Conservation (phyloP, 2,329 filamentous ascomycete species). For the Cladosporium sp. region DNA sequence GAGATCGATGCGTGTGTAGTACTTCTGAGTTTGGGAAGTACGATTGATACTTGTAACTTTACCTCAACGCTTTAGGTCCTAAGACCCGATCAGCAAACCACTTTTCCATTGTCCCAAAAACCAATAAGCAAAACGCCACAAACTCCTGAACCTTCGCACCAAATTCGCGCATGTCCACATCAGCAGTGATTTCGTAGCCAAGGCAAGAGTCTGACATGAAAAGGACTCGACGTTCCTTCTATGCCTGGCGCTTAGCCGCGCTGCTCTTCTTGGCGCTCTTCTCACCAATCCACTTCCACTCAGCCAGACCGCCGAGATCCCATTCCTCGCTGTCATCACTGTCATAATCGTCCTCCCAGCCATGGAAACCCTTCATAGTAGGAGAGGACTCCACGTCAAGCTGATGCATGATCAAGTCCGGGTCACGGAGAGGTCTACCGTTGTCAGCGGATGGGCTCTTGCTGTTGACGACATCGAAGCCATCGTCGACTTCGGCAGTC, state of each 20-base stretch:
- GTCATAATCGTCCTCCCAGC: not conserved
- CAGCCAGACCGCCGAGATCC: not conserved
- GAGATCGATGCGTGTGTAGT: not conserved
- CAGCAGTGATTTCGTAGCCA: not conserved
- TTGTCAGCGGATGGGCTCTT: not conserved
- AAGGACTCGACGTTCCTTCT: not conserved
- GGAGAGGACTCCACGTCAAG: not conserved
- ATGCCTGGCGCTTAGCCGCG: not conserved
- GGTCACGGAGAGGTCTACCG: not conserved
- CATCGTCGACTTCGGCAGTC: not conserved
- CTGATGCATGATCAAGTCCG: not conserved
- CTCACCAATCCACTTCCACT: slow-evolving; percentile 5
- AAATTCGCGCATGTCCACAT: not conserved
- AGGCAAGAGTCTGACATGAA: not conserved
- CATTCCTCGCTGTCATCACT: not conserved
- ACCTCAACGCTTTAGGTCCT: not conserved
- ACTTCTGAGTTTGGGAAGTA: not conserved
- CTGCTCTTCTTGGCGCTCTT: not conserved
- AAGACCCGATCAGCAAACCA: not conserved
- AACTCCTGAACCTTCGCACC: not conserved
- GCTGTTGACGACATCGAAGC: not conserved
- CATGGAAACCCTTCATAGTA: not conserved
- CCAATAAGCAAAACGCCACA: not conserved
- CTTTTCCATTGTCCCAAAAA: not conserved
- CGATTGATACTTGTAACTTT: not conserved